Conservation (phyloP, 805 yeast genomes). For the Maudiozyma bulderi region DNA sequence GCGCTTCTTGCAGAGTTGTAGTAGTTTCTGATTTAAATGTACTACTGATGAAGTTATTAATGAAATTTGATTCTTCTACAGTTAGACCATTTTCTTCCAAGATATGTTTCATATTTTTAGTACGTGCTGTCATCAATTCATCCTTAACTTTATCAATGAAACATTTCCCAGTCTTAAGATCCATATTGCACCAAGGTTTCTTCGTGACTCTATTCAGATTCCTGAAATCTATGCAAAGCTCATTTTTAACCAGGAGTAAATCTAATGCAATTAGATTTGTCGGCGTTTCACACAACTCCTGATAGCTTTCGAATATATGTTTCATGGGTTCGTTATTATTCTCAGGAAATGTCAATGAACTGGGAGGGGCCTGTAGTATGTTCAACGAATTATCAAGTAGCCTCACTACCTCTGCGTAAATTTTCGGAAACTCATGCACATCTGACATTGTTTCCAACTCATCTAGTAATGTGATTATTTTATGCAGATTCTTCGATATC, state of each 20-base stretch:
- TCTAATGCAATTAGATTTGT: slow-evolving; percentile 41
- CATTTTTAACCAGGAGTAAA: slow-evolving; percentile 49
- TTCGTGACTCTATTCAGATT: slow-evolving; percentile 39
- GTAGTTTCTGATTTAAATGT: slow-evolving; percentile 24
- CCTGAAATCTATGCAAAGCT: slow-evolving; percentile 50
- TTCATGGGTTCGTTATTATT: slow-evolving; percentile 40
- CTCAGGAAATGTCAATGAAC: slow-evolving; percentile 46
- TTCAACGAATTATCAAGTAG: slow-evolving; percentile 7
- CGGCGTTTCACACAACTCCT: slow-evolving; percentile 17
- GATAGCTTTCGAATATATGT: slow-evolving; percentile 32
- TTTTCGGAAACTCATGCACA: slow-evolving; percentile 21
- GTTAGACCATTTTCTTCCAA: slow-evolving; percentile 31
- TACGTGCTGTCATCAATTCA: slow-evolving; percentile 39
- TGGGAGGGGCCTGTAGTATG: slow-evolving; percentile 40
- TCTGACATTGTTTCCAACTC: slow-evolving; percentile 37
- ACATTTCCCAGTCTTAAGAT: slow-evolving; percentile 37
- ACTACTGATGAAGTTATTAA: slow-evolving; percentile 26
- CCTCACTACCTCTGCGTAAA: neutral
- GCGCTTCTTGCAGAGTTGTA: slow-evolving; percentile 31
- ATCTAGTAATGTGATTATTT: slow-evolving; percentile 8
- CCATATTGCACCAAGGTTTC: slow-evolving; percentile 53
- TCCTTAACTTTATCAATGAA: slow-evolving; percentile 50
- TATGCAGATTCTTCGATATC: slow-evolving; percentile 20
- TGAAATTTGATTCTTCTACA: slow-evolving; percentile 23
- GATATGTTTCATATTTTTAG: slow-evolving; percentile 31